Base-by-base conservation (phyloP, 306 rosid species). In the Erythrophleum fordii region DNA sequence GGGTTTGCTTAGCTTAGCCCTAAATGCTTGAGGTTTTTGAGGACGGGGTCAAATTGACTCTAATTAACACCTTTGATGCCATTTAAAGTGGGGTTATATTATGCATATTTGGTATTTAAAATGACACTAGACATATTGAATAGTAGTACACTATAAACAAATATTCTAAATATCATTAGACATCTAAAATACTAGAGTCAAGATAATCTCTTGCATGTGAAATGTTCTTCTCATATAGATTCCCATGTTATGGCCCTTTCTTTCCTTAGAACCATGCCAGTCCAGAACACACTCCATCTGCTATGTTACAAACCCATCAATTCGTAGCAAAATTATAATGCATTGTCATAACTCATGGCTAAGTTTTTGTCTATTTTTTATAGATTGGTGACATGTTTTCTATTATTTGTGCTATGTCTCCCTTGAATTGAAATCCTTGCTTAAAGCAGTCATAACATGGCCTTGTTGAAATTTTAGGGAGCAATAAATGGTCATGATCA, bases 401-500 rank as follows among this genome's bases (percentile, higher is more conserved):
- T 16, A 60, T 79, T 56, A 69, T 48, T 68, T 10, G 60, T 56
- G 39, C n/a, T 18, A 5, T 56, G 73, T 83, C 81, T 62, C 48
- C 34, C 31, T 22, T 64, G 35, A 68, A 18, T 16, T 10, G 20
- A 3, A 73, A 20, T 67, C 67, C 73, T 39, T 28, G 9, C 14
- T 16, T 42, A 23, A 55, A 53, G 41, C 58, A 44, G 51, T 16
- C 61, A 45, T 18, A 66, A 56, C 80, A 78, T 69, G 78, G 23
- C 45, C 64, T 72, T 49, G 78, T 83, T 48, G 56, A 77, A 53
- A 77, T 56, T 51, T 71, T 39, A 16, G 70, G 83, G 72, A 37
- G 67, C 58, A 77, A 56, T 3, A 56, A 8, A 48, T 16, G 69
- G 25, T 3, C 58, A 59, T 51, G 23, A 34, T 69, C 66, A 29